Percentiles rank a stretch among this genome's conserved stretches.
Conservation (phyloP, 345 rosid species). For the Salix purpurea region DNA sequence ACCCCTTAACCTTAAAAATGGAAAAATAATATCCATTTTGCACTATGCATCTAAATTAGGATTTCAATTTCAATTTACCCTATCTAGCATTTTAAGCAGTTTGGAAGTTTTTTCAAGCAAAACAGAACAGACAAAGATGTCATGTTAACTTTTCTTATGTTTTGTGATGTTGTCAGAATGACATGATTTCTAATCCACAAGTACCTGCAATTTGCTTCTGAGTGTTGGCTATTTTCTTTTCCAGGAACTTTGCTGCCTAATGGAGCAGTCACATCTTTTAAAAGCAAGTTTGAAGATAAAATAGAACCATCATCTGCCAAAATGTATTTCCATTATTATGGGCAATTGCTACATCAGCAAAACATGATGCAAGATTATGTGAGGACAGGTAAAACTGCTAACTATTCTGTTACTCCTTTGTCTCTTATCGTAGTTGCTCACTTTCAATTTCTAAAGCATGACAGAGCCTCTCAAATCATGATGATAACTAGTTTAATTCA, state of each 20-base stretch:
- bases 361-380: slow-evolving; percentile 98
- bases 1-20: not conserved
- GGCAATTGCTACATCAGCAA: slow-evolving; percentile 93
- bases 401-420: slow-evolving; percentile 8
- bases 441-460: slow-evolving; percentile 6
- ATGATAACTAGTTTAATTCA: not conserved
- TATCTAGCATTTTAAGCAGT: not conserved
- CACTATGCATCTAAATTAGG: not conserved
- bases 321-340: slow-evolving; percentile 98
- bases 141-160: not conserved
- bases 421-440: not conserved
- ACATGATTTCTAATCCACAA: not conserved
- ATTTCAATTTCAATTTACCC: not conserved
- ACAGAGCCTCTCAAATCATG: not conserved
- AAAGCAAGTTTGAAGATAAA: slow-evolving; percentile 83
- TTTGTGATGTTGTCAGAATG: not conserved
- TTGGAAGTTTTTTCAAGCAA: not conserved
- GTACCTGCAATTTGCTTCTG: slow-evolving; percentile 7
- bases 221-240: slow-evolving; percentile 19
- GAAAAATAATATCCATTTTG: not conserved
- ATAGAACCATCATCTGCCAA: slow-evolving; percentile 91
- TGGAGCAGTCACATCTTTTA: slow-evolving; percentile 46
- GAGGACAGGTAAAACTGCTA: slow-evolving; percentile 71
- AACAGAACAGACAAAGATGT: not conserved
- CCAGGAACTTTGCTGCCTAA: slow-evolving; percentile 47